Evolutionary conservation across 2,329 filamentous ascomycete species (phyloP).

Genomic region (Verticillium nubilum): DNA sequence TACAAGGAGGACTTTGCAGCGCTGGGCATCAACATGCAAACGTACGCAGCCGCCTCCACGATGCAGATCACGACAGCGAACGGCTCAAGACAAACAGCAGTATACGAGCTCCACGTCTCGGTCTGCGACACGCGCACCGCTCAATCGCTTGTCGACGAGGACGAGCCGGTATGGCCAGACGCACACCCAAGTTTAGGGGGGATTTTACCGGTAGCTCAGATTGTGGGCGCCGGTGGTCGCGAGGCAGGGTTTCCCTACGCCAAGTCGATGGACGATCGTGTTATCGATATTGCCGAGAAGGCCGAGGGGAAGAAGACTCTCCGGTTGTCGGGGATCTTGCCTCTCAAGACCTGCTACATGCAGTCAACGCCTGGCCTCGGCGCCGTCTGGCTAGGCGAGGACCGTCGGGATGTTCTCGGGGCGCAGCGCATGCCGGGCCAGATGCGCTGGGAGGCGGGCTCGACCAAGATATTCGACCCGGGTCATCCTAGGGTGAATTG

Average conservation of each 20-base stretch:
- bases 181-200: constrained; percentile 10
- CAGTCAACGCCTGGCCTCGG: constrained; percentile 30
- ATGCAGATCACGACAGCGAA: constrained; percentile 14
- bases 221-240: not conserved
- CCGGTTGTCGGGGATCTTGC: constrained; percentile 35
- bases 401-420: constrained; percentile 37
- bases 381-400: constrained; percentile 33
- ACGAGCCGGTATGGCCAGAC: constrained; percentile 10
- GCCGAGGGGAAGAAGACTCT: constrained; percentile 12
- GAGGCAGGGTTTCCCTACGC: not conserved
- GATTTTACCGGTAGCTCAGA: constrained; percentile 10
- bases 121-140: constrained; percentile 19
- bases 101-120: constrained; percentile 29
- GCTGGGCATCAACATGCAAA: constrained; percentile 24
- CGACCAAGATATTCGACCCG: constrained; percentile 6
- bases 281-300: constrained; percentile 1
- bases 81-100: constrained; percentile 10
- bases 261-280: not conserved
- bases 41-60: constrained; percentile 31
- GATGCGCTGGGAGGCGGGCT: constrained; percentile 15
- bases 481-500: constrained; percentile 1
- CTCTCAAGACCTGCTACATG: constrained; percentile 35
- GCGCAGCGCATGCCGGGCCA: constrained; percentile 31
- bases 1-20: constrained; percentile 24
- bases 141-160: constrained; percentile 20